Evolutionary conservation across 1,284 basidiomycete species (phyloP), one percentile per base, ranked within the genome.

Genomic region (Irpex sp.): DNA sequence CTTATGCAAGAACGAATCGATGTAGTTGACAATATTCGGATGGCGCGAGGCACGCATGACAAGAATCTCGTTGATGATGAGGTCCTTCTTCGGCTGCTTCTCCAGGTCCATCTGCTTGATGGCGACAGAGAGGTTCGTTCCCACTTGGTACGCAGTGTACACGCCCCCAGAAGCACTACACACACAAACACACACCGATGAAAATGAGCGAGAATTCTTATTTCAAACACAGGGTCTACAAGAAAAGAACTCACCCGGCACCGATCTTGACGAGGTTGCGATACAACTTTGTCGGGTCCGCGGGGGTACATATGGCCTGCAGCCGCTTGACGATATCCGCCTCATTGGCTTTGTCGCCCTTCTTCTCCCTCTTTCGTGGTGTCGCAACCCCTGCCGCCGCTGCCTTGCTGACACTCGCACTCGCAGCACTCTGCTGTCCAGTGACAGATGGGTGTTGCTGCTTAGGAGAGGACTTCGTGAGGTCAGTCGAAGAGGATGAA

Each of bases 51-150:
- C 91, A 53, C 95, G 93, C 97, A 99, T 98, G 74, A 98, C 96
- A 68, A 98, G 87, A 68, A 99, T 98, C 78, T 99, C 97, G 79
- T 99, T 99, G 81, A 99, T 98, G 80, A 99, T 99, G 59, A 99
- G 84, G 74, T 99, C 97, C 78, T 98, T 98, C 84, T 99, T 99
- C 39, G 97, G 97, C 75, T 99, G 97, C 79, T 98, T 98, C 77
- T 98, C 95, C 37, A 99, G 84, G 80, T 99, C 97, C 97, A 99
- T 99, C 78, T 99, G 97, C 78, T 99, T 99, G 84, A 99, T 99
- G 35, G 97, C 97, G 35, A 99, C 97, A 4, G 90, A 93, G 54
- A 93, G 72, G 75, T 97, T 97, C 33, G 93, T 94, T 54, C 95
- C 95, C 63, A 96, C 90, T 78, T 98, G 95, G 72, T 98, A 97